Conservation (phyloP, 192 early-diverging fungal genomes). For the Dissophora globulifera region DNA sequence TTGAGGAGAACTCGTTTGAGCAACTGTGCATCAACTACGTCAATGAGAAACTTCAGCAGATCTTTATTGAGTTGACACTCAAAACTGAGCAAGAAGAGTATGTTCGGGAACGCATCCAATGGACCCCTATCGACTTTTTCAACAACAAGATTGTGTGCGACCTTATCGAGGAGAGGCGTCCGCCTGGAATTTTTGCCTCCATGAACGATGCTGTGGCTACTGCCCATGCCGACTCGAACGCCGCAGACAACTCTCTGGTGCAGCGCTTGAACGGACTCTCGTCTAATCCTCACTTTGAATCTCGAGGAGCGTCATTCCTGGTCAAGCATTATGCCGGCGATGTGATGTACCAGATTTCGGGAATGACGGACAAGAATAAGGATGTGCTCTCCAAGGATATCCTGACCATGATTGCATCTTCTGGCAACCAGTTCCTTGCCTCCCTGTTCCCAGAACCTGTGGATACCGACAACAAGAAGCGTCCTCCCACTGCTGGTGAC, state of each 20-base stretch:
- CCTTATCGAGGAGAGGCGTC: conserved; percentile 95
- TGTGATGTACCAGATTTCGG: conserved; percentile 90
- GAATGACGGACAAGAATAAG: conserved; percentile 99
- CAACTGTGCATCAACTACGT: conserved; percentile 99
- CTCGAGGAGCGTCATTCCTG: conserved; percentile 76
- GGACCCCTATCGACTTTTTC: conserved; percentile 99
- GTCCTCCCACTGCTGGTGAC: conserved; percentile 97
- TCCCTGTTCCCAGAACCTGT: conserved; percentile 92
- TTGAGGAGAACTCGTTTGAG: conserved; percentile 96
- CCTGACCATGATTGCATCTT: conserved; percentile 85
- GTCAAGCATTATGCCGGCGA: conserved; percentile 97
- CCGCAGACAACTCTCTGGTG: conserved; percentile 79
- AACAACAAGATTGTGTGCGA: conserved; percentile 99
- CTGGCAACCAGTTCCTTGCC: conserved; percentile 79
- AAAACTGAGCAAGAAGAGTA: conserved; percentile 99
- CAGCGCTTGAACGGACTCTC: conserved; percentile 74
- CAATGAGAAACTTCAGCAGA: conserved; percentile 97
- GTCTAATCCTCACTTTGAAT: conserved; percentile 80
- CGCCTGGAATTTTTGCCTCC: conserved; percentile 91
- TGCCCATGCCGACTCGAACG: conserved; percentile 91
- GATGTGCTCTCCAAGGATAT: conserved; percentile 95
- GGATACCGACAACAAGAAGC: conserved; percentile 89
- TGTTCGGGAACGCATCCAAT: conserved; percentile 93
- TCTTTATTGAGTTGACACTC: conserved; percentile 98
- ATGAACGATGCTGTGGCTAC: conserved; percentile 99